These are phyloP conservation scores for Corinectria fuckeliana DNA, from an alignment of 2,329 filamentous ascomycete species.

Conservation along the genomic window DNA sequence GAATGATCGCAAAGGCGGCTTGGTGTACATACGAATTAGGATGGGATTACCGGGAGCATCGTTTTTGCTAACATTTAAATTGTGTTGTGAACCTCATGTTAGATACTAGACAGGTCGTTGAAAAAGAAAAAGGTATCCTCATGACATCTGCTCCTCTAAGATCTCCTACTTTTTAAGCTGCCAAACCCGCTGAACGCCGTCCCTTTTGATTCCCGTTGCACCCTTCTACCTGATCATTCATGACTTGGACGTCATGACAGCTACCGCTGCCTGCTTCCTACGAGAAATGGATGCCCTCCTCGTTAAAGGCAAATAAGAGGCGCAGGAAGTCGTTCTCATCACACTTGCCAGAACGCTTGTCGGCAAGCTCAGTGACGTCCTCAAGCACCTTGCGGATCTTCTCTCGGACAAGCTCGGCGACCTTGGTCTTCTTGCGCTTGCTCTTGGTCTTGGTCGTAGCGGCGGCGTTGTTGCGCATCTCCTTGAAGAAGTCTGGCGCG, in stretches of 20 bases:
- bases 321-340: slow-evolving; percentile 93
- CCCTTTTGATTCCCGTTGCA: slow-evolving; percentile 20
- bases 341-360: slow-evolving; percentile 83
- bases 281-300: slow-evolving; percentile 91
- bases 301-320: slow-evolving; percentile 82
- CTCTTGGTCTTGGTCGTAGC: slow-evolving; percentile 64
- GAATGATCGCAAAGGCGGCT: slow-evolving; percentile 22
- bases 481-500: slow-evolving; percentile 84
- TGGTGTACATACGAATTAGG: slow-evolving; percentile 34
- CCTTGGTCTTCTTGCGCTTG: slow-evolving; percentile 79
- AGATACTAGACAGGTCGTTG: slow-evolving; percentile 1
- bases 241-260: slow-evolving; percentile 6
- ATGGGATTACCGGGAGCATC: slow-evolving; percentile 16
- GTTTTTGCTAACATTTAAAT: slow-evolving; percentile 7
- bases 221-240: neutral
- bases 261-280: slow-evolving; percentile 45
- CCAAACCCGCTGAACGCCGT: slow-evolving; percentile 28
- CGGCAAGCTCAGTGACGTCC: slow-evolving; percentile 77
- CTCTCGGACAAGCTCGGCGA: slow-evolving; percentile 80
- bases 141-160: slow-evolving; percentile 18
- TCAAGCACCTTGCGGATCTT: slow-evolving; percentile 89
- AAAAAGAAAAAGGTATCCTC: slow-evolving; percentile 28
- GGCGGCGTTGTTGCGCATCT: slow-evolving; percentile 54
- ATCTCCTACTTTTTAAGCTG: slow-evolving; percentile 4
- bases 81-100: slow-evolving; percentile 19